Percentiles rank a stretch among this genome's conserved stretches.
These are phyloP conservation scores for Trichoderma reesei DNA, from an alignment of 495 filamentous ascomycete species.

Conservation along the genomic window DNA sequence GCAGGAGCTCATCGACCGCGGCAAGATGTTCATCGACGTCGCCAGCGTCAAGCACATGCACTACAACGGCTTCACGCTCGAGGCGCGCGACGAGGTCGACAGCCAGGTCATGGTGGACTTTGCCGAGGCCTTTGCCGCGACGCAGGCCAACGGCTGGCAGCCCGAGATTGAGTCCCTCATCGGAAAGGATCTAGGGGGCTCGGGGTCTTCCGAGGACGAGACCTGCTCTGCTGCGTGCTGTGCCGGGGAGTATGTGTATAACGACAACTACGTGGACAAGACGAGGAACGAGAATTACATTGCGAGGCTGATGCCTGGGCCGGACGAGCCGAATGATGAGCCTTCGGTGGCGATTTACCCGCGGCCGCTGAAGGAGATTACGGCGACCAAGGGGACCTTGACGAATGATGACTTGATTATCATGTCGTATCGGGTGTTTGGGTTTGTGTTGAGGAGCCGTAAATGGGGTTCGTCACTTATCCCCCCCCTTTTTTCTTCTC, in stretches of 20 bases:
- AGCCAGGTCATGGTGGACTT: conserved; percentile 33
- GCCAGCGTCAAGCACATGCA: conserved; percentile 22
- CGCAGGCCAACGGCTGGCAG: conserved; percentile 11
- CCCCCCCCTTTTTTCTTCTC: too few species aligned
- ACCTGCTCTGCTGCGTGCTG: neutral
- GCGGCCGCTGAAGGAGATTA: conserved; percentile 4
- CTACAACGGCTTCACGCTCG: conserved; percentile 25
- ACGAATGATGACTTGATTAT: conserved; percentile 22
- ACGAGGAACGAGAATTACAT: conserved; percentile 21
- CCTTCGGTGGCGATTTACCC: conserved; percentile 16
- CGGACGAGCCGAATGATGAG: neutral
- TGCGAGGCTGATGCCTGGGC: conserved; percentile 14
- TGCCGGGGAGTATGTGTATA: neutral
- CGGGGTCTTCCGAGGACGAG: neutral
- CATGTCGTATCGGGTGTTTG: conserved; percentile 28
- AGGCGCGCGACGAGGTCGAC: conserved; percentile 26
- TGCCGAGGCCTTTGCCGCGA: conserved; percentile 20
- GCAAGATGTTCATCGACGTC: conserved; percentile 22
- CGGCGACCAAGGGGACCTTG: conserved; percentile 6
- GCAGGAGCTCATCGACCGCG: conserved; percentile 20
- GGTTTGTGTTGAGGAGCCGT: conserved; percentile 29
- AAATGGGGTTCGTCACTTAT: conserved; percentile 32
- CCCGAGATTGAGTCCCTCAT: conserved; percentile 9
- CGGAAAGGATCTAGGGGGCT: neutral
- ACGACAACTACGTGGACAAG: conserved; percentile 20